Conservation (phyloP, 1,284 basidiomycete species). For the Inonotus hispidus region DNA sequence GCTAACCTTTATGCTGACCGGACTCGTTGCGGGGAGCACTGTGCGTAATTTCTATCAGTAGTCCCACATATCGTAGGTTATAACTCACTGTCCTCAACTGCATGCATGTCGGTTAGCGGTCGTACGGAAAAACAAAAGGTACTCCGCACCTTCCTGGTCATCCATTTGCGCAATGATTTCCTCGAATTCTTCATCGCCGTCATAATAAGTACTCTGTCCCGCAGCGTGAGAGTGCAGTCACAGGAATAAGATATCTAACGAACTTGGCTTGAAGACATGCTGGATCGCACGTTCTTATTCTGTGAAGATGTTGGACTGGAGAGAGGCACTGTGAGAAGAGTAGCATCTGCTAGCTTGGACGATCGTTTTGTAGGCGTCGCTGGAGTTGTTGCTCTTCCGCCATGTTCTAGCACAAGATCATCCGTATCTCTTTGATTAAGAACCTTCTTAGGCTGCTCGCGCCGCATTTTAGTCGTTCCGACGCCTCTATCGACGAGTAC, state of each 20-base stretch:
- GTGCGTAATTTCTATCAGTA: not conserved
- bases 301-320: not conserved
- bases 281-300: not conserved
- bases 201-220: not conserved
- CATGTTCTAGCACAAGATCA: not conserved
- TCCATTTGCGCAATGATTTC: constrained; percentile 2
- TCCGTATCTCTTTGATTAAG: not conserved
- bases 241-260: not conserved
- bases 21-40: not conserved
- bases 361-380: not conserved
- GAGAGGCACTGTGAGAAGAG: not conserved
- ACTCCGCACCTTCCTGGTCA: constrained; percentile 4
- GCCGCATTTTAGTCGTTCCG: not conserved
- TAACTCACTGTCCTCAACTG: not conserved
- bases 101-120: not conserved
- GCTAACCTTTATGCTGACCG: not conserved
- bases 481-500: constrained; percentile 10
- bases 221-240: not conserved
- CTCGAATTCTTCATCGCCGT: constrained; percentile 11
- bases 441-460: not conserved
- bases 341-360: not conserved
- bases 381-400: not conserved
- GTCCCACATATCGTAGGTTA: not conserved
- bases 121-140: not conserved
- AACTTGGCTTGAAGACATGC: constrained; percentile 7